Evolutionary conservation across 1,284 basidiomycete species (phyloP), one percentile per base, ranked within the genome.

Genomic region (Caloboletus inedulis): DNA sequence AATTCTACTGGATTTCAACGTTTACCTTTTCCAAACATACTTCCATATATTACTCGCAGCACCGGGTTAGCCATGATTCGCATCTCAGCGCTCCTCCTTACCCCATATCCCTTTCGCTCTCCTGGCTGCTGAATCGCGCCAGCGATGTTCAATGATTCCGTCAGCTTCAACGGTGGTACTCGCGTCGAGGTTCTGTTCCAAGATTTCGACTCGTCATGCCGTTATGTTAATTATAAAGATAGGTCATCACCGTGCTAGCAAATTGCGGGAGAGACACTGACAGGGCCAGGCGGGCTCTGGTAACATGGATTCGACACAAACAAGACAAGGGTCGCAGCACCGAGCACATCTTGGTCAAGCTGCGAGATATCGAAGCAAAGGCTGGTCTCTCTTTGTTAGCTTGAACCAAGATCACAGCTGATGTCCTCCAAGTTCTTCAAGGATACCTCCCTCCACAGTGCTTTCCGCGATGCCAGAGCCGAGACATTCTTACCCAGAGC

Each of bases 381-480:
- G 66, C 29, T 27, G 33, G 65, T 68, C 31, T 21, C 31, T 27
- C 7, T 18, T 12, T 6, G 6, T 49, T 14, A 6, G 4, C 34
- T 29, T 16, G 5, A 10, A 13, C 14, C 3, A 18, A 5, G 35
- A 10, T 25, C 25, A n/a, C 34, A 21, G 9, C 43, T 67, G 29
- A 69, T 43, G 3, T 18, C 29, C 43, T 14, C 14, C 29, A 49
- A 68, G 69, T 68, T 70, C 49, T 60, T 70, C 53, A 61, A 49
- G 41, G 68, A 70, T 44, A 19, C 18, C 4, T 56, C 56, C 43
- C 35, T 68, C 0, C 68, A 68, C 35, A 42, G 31, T 29, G 66
- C 69, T 19, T 68, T 68, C 21, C 66, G 69, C 21, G 67, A 71
- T 36, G 66, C 66, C 13, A 68, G 66, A 51, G 66, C 66, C 27